Conservation (phyloP, 441 rosid genomes). For the Syzygium syzygioides region DNA sequence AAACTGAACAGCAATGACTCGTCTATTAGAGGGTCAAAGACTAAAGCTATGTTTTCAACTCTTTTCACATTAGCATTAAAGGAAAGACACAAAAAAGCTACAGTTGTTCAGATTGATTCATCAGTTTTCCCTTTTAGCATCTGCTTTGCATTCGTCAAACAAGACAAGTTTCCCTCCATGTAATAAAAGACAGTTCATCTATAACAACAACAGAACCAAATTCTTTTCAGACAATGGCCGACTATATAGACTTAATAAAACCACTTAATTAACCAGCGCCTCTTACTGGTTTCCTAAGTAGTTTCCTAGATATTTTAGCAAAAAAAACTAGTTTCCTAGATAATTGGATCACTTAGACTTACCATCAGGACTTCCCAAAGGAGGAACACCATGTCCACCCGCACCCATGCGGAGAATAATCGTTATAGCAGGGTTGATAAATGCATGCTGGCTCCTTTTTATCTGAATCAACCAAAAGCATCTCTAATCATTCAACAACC, state of each 20-base stretch:
- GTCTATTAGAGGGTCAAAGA: background rate
- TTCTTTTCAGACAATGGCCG: background rate
- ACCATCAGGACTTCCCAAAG: constrained; percentile 99
- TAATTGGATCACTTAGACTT: constrained; percentile 21
- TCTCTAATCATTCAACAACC: constrained; percentile 1
- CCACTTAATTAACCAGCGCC: background rate
- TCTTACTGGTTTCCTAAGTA: background rate
- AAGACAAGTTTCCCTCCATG: background rate
- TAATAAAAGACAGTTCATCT: background rate
- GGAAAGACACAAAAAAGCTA: background rate
- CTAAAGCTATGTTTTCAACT: background rate
- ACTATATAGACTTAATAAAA: background rate
- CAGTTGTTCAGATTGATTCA: background rate
- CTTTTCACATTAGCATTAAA: background rate
- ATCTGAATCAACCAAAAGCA: constrained; percentile 42
- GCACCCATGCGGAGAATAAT: constrained; percentile 96
- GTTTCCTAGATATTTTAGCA: background rate
- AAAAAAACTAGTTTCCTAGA: background rate
- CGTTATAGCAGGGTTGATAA: constrained; percentile 95
- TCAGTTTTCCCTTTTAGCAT: background rate
- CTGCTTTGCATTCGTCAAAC: background rate
- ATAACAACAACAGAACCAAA: background rate
- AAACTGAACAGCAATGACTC: background rate
- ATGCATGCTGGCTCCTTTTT: constrained; percentile 94
- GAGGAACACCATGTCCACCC: constrained; percentile 99